Evolutionary conservation across 192 early-diverging fungal genomes (phyloP).

Genomic region (Coemansia sp.): DNA sequence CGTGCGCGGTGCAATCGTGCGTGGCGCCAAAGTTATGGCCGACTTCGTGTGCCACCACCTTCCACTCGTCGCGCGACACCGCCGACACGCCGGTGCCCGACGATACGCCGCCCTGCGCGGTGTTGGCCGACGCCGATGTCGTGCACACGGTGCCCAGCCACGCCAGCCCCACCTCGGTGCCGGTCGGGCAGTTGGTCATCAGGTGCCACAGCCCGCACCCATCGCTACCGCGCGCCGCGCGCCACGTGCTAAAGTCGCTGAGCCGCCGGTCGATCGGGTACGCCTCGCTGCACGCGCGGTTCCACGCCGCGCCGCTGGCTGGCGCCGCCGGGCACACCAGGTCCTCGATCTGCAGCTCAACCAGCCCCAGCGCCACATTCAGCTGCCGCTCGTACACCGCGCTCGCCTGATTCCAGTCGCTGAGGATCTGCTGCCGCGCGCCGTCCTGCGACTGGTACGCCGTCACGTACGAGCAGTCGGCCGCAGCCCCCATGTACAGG

Average conservation of each 20-base stretch:
- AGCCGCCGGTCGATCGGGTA: constrained; percentile 78
- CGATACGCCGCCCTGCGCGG: constrained; percentile 44
- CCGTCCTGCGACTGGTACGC: constrained; percentile 58
- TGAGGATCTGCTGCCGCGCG: constrained; percentile 75
- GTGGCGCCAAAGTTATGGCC: constrained; percentile 88
- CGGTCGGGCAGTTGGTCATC: constrained; percentile 84
- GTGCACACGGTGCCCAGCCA: constrained; percentile 82
- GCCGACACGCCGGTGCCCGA: constrained; percentile 88
- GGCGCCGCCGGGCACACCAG: constrained; percentile 59
- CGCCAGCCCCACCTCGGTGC: constrained; percentile 83
- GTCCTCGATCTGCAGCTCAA: constrained; percentile 74
- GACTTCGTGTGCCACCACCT: constrained; percentile 94
- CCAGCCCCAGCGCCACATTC: constrained; percentile 83
- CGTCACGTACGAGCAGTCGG: constrained; percentile 73
- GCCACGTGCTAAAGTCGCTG: constrained; percentile 91
- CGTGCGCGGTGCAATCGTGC: constrained; percentile 79
- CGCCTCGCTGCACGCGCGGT: constrained; percentile 67
- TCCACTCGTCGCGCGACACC: constrained; percentile 86
- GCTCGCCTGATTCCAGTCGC: constrained; percentile 82
- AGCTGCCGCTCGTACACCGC: constrained; percentile 83
- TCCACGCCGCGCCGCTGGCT: constrained; percentile 64
- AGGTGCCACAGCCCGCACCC: constrained; percentile 90
- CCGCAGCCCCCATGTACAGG: constrained; percentile 70
- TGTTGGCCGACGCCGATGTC: constrained; percentile 56
- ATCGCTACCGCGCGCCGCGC: constrained; percentile 67